Evolutionary conservation across 306 rosid genomes (phyloP), one percentile per base, ranked within the genome.

Genomic region (Quercus mongolica): DNA sequence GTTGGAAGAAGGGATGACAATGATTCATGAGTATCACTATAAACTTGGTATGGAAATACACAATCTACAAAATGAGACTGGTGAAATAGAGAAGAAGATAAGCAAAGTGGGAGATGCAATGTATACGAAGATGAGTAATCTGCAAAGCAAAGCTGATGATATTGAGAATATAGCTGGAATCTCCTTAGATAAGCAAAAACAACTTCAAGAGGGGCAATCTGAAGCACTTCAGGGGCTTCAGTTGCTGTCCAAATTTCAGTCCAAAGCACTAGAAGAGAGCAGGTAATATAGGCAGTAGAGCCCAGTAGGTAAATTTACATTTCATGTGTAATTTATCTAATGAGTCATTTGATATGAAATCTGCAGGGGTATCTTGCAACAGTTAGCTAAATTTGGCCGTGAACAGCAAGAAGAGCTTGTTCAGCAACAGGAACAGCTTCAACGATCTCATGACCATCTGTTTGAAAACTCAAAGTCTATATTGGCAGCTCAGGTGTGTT

Each of bases 261-360:
- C 89, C 6, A 86, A 94, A 85, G 97, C 97, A 52, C 56, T 91
- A 73, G 90, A 94, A 44, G 98, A 94, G 75, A 92, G 91, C 96
- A 87, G 96, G 98, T 89, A 80, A 17, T 69, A 46, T 18, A 4
- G 2, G 74, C 38, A 44, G 44, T 26, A 28, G 41, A 15, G 20
- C 69, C 58, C 21, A 10, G 26, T 44, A 55, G 5, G 6, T 62
- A 20, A 11, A 55, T 55, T 35, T 11, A 57, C 17, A n/a, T 7
- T 5, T 56, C 10, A 9, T 58, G 41, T 14, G 6, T 6, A 33
- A 31, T 63, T 62, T 28, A 26, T 14, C 19, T 63, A 5, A 63
- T 15, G 9, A 26, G 20, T 63, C 15, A 18, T 63, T 63, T 63
- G 20, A 35, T 11, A 15, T 23, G 20, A 6, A 77, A 20, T 58